Evolutionary conservation across 352 stramenopile species (phyloP).

Genomic region (Globisporangium mamillatum): DNA sequence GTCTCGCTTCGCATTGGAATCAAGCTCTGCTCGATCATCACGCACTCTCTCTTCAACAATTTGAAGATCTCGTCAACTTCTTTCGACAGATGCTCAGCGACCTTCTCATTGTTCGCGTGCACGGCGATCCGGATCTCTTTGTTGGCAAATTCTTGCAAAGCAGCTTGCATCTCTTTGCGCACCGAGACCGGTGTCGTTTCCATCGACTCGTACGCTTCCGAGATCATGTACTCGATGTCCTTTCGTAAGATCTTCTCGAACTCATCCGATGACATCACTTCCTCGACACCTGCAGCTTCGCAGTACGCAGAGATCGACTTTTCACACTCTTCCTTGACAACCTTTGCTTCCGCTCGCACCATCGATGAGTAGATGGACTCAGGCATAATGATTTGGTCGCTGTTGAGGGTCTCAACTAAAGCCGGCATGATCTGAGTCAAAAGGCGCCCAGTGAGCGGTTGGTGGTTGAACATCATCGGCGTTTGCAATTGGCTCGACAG

Average conservation of each 20-base stretch:
- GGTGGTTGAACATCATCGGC: conserved; percentile 75
- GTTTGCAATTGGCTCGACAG: conserved; percentile 68
- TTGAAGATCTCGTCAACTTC: conserved; percentile 56
- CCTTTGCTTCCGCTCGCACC: conserved; percentile 72
- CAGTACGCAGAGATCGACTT: conserved; percentile 62
- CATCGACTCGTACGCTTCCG: conserved; percentile 52
- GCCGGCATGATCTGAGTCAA: conserved; percentile 76
- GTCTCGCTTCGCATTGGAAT: conserved; percentile 58
- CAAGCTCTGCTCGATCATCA: conserved; percentile 49
- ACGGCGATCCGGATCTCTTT: conserved; percentile 74
- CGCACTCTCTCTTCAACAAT: conserved; percentile 51
- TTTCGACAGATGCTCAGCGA: conserved; percentile 42
- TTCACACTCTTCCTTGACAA: conserved; percentile 55
- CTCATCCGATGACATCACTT: conserved; percentile 49
- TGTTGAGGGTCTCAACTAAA: conserved; percentile 80
- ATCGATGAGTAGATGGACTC: conserved; percentile 89
- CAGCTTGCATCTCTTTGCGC: conserved; percentile 57
- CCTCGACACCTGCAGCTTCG: conserved; percentile 58
- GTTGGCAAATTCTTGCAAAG: conserved; percentile 43
- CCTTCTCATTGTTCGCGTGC: conserved; percentile 70
- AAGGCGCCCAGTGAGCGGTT: conserved; percentile 66
- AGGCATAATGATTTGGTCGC: conserved; percentile 85
- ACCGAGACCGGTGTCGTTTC: conserved; percentile 42
- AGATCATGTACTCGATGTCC: conserved; percentile 58
- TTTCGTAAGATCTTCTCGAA: conserved; percentile 56